These are phyloP conservation scores for Leishmania martiniquensis DNA, from an alignment of 208 protist genomes.

Conservation along the genomic window DNA sequence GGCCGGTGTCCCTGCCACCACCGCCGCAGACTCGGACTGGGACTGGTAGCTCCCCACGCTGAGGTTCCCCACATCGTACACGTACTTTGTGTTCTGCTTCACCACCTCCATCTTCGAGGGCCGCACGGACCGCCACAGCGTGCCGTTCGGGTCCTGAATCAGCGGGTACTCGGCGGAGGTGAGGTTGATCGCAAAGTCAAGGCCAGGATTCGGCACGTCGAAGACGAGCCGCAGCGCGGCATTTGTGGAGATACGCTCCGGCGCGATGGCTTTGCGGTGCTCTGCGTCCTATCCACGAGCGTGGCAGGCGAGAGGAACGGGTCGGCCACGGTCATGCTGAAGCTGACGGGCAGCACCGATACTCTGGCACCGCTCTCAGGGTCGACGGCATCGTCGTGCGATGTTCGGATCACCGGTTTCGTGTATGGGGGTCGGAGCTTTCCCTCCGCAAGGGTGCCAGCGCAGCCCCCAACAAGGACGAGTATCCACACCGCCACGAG, in stretches of 20 bases:
- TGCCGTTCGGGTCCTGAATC: slow-evolving; percentile 19
- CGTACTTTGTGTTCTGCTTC: slow-evolving; percentile 29
- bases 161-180: slow-evolving; percentile 19
- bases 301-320: slow-evolving; percentile 11
- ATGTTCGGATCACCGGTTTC: slow-evolving; percentile 22
- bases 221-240: slow-evolving; percentile 21
- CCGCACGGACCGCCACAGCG: slow-evolving; percentile 17
- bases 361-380: slow-evolving; percentile 12
- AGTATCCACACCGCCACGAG: background rate
- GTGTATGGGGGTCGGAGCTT: slow-evolving; percentile 20
- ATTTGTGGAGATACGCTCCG: slow-evolving; percentile 15
- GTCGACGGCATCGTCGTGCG: slow-evolving; percentile 8
- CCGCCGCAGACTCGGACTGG: slow-evolving; percentile 25
- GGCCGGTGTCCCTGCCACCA: slow-evolving; percentile 10
- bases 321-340: slow-evolving; percentile 14
- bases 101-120: slow-evolving; percentile 20
- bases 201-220: slow-evolving; percentile 30
- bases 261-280: slow-evolving; percentile 5
- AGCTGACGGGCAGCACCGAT: slow-evolving; percentile 24
- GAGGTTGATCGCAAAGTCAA: slow-evolving; percentile 32
- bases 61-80: slow-evolving; percentile 25
- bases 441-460: background rate
- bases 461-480: background rate
- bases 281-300: slow-evolving; percentile 2
- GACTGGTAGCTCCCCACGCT: slow-evolving; percentile 26